phyloP scores from a whole-genome alignment of 306 rosid genomes.

The Erythrophleum fordii region DNA sequence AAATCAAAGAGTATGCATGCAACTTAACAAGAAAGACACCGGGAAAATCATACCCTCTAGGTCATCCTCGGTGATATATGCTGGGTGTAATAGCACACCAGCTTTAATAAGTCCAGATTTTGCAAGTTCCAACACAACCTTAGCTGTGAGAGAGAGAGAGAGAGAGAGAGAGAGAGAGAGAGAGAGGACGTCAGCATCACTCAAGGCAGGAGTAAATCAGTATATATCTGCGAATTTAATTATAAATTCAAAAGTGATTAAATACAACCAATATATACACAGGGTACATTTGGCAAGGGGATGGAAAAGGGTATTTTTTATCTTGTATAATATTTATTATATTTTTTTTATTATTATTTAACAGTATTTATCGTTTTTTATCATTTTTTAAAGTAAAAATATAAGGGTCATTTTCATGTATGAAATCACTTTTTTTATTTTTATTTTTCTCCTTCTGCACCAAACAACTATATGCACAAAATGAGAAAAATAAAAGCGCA shows the following conservation, averaged over 20 bases:
- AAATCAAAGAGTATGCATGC: not conserved
- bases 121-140: conserved; percentile 71
- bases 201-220: not conserved
- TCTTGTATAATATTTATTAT: too few species aligned
- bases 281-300: too few species aligned
- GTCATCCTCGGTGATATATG: conserved; percentile 68
- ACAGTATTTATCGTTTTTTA: too few species aligned
- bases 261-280: not conserved
- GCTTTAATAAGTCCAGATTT: conserved; percentile 54
- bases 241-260: not conserved
- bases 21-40: conserved; percentile 17
- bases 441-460: too few species aligned
- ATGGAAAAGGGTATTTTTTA: too few species aligned
- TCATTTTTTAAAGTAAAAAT: too few species aligned
- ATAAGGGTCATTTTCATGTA: too few species aligned
- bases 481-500: not conserved
- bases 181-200: not conserved
- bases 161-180: not conserved
- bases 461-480: not conserved
- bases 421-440: too few species aligned
- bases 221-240: not conserved
- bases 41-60: conserved; percentile 59
- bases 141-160: conserved; percentile 54
- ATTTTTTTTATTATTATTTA: too few species aligned
- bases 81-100: conserved; percentile 72